Base-by-base conservation (phyloP, 2,329 filamentous ascomycete genomes). In the Sporothrix curviconia region DNA sequence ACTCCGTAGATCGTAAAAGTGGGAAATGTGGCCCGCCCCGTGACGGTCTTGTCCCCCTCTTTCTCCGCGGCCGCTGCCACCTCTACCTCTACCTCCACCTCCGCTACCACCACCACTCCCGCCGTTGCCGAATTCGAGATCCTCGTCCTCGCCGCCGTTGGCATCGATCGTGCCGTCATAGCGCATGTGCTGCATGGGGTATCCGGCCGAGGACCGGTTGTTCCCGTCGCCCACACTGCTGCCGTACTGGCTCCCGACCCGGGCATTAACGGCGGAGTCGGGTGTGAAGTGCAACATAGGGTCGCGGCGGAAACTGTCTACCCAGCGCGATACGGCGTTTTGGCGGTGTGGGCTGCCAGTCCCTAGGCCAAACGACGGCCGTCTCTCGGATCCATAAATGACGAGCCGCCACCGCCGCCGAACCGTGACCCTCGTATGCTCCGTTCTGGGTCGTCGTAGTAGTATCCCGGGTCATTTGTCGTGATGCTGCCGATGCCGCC, bases 281-380 rank as follows among this genome's bases (percentile, higher is more conserved):
- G 78, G 73, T 40, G 78, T 77, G 62, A 81, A 72, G 58, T 72
- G 73, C 56, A 74, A 71, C 62, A 70, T 69, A 7, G 82, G 80
- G 64, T 87, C 83, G 59, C 83, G 79, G 64, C 79, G 80, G 74
- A 88, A 87, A 69, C 80, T 78, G 70, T 86, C 80, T 64, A 84
- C 62, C 65, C 83, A 75, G 60, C 76, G 75, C 15, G 43, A 22
- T 9, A 64, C 14, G 32, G 54, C 55, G 36, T 59, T 57, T 7
- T 55, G 36, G 22, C 51, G 60, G 6, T n/a, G 56, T 8, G 42
- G 22, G 15, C 17, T 32, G 42, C 52, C 57, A 4, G 53, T 56
- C 55, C 62, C 59, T 7, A 60, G 15, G 42, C 61, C 62, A 36
- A 60, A 58, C 7, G 62, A 62, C 19, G 60, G 40, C 7, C 62